Percentiles rank a stretch among this genome's conserved stretches.
Evolutionary conservation across 2,329 filamentous ascomycete genomes (phyloP).

Genomic region (Rutstroemia sp.): DNA sequence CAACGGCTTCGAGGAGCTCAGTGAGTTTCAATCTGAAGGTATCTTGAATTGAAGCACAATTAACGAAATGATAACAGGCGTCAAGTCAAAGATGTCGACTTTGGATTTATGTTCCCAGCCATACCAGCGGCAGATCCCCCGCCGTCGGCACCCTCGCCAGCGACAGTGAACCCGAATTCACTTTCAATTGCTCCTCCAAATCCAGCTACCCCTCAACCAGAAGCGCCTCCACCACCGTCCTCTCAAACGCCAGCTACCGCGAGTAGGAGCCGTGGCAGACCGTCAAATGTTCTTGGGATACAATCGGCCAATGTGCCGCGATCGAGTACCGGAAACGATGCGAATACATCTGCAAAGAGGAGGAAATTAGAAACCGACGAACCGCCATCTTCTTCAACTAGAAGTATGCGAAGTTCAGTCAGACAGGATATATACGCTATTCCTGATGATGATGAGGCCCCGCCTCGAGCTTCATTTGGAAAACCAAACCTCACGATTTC

Average conservation of each 20-base stretch:
- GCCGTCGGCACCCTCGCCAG: background rate
- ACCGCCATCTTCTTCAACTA: slow-evolving; percentile 16
- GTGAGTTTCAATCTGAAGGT: slow-evolving; percentile 33
- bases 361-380: slow-evolving; percentile 24
- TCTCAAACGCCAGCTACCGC: slow-evolving; percentile 15
- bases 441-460: slow-evolving; percentile 13
- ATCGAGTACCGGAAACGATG: slow-evolving; percentile 21
- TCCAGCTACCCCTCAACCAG: slow-evolving; percentile 12
- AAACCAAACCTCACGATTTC: background rate
- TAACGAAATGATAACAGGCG: slow-evolving; percentile 33
- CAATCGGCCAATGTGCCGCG: slow-evolving; percentile 2
- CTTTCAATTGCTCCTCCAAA: background rate
- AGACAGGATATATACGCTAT: slow-evolving; percentile 21
- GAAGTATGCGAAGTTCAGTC: slow-evolving; percentile 19
- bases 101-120: slow-evolving; percentile 44
- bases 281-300: background rate
- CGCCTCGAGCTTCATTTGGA: background rate
- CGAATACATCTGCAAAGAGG: slow-evolving; percentile 30
- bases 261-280: slow-evolving; percentile 2
- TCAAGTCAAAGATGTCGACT: slow-evolving; percentile 53
- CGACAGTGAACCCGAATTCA: slow-evolving; percentile 1
- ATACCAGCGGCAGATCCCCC: slow-evolving; percentile 14
- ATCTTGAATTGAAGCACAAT: slow-evolving; percentile 27
- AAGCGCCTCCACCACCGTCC: slow-evolving; percentile 14
- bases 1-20: slow-evolving; percentile 58